A percentile compares a stretch with the other conserved stretches of the same genome.
These are phyloP conservation scores for Chrysoporthe puriensis DNA, from an alignment of 2,329 filamentous ascomycete genomes.

Conservation along the genomic window DNA sequence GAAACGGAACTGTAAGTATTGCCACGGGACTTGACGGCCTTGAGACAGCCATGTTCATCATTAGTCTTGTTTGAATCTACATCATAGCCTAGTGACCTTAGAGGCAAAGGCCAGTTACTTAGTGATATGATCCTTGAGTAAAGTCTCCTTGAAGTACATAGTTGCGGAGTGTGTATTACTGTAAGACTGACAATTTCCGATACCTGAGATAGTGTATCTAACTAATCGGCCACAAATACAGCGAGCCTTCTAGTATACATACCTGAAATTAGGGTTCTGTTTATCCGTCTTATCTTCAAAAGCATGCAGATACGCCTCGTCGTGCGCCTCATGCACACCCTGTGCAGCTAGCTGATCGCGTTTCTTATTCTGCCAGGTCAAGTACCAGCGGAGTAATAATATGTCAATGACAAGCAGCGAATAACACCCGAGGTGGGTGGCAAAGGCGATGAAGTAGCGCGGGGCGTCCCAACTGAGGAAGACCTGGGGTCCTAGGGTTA, in stretches of 20 bases:
- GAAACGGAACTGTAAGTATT: constrained; percentile 15
- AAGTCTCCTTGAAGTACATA: neutral
- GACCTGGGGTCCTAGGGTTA: constrained; percentile 60
- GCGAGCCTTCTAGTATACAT: constrained; percentile 47
- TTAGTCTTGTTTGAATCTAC: constrained; percentile 6
- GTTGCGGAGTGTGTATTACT: neutral
- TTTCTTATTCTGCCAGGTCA: constrained; percentile 60
- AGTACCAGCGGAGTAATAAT: constrained; percentile 60
- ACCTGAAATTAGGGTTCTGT: constrained; percentile 64
- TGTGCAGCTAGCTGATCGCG: constrained; percentile 52
- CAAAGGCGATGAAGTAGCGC: constrained; percentile 70
- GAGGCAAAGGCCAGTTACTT: no score
- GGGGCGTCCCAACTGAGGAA: constrained; percentile 65
- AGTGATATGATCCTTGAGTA: neutral
- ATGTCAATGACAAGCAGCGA: constrained; percentile 61
- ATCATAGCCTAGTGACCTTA: neutral
- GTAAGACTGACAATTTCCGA: neutral
- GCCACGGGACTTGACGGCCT: constrained; percentile 14
- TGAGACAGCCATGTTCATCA: constrained; percentile 10
- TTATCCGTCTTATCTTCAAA: constrained; percentile 67
- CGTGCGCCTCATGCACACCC: constrained; percentile 45
- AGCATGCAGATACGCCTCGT: constrained; percentile 51
- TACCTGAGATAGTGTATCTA: no score
- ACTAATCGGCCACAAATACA: neutral
- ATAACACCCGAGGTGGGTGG: constrained; percentile 73